Evolutionary conservation across 2,329 filamentous ascomycete genomes (phyloP).

Genomic region (Ophiocordyceps sinensis): DNA sequence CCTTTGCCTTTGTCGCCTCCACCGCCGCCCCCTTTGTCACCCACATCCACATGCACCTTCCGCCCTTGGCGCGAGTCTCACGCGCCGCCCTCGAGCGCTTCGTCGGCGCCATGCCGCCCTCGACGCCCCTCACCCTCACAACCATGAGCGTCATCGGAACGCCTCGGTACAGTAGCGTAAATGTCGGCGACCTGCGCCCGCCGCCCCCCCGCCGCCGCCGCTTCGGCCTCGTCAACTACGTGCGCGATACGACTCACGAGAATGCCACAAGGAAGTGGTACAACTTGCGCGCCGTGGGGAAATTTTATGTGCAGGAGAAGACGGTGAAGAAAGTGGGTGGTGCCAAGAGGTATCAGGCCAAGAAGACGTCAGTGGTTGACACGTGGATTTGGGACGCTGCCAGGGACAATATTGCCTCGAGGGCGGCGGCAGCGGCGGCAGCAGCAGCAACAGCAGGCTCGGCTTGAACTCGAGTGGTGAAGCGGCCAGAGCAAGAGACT

Average conservation of each 20-base stretch:
- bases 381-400: slow-evolving; percentile 27
- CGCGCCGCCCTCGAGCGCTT: slow-evolving; percentile 40
- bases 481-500: too few species aligned
- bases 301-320: slow-evolving; percentile 22
- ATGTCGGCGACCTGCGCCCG: slow-evolving; percentile 21
- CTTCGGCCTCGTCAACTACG: slow-evolving; percentile 25
- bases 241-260: slow-evolving; percentile 20
- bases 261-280: slow-evolving; percentile 23
- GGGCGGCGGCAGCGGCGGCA: slow-evolving; percentile 1
- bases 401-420: slow-evolving; percentile 16
- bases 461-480: too few species aligned
- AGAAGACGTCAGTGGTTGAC: slow-evolving; percentile 17
- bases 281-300: slow-evolving; percentile 22
- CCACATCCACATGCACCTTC: slow-evolving; percentile 56
- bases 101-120: slow-evolving; percentile 28
- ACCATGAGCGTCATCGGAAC: slow-evolving; percentile 42
- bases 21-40: slow-evolving; percentile 57
- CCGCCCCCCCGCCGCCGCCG: slow-evolving; percentile 8
- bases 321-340: not conserved
- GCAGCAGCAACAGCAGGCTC: too few species aligned
- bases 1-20: slow-evolving; percentile 49
- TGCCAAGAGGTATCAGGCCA: slow-evolving; percentile 12
- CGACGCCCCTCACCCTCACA: slow-evolving; percentile 33
- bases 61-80: slow-evolving; percentile 47
- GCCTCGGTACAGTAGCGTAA: slow-evolving; percentile 32